Evolutionary conservation across 2,329 filamentous ascomycete species (phyloP).

Genomic region (Fusarium xyrophilum): DNA sequence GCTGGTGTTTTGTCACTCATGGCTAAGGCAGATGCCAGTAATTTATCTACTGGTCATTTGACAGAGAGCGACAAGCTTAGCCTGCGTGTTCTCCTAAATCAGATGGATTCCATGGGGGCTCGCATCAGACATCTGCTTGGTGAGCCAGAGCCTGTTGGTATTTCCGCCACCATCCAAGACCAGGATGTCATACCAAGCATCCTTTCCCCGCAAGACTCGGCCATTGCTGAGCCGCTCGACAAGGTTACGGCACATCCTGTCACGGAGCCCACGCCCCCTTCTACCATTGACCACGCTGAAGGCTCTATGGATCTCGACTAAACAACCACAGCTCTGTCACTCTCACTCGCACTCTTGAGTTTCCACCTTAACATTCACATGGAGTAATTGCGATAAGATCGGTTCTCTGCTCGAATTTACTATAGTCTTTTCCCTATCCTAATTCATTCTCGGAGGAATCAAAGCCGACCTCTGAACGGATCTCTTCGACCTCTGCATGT

Average conservation of each 20-base stretch:
- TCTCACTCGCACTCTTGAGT: neutral
- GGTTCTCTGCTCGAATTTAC: constrained; percentile 28
- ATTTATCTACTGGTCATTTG: constrained; percentile 52
- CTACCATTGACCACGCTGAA: constrained; percentile 50
- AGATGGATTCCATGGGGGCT: constrained; percentile 54
- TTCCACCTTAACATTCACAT: neutral
- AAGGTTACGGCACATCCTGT: constrained; percentile 44
- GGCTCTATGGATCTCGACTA: constrained; percentile 52
- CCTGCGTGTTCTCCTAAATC: constrained; percentile 57
- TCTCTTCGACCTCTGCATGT: constrained; percentile 5
- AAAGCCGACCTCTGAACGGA: constrained; percentile 17
- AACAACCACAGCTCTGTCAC: neutral
- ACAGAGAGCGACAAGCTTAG: constrained; percentile 52
- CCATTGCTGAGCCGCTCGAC: constrained; percentile 41
- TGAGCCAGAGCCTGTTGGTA: constrained; percentile 40
- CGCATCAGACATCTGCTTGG: constrained; percentile 52
- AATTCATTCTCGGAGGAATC: constrained; percentile 22
- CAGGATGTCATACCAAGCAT: constrained; percentile 39
- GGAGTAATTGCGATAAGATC: constrained; percentile 28
- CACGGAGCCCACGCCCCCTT: constrained; percentile 51
- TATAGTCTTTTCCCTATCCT: constrained; percentile 20
- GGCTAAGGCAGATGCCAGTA: constrained; percentile 54
- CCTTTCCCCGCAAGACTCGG: constrained; percentile 41
- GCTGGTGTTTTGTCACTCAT: constrained; percentile 56
- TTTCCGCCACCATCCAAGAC: constrained; percentile 29